phyloP scores from a whole-genome alignment of 1,284 basidiomycete species.

The Takashimella tepidaria region DNA sequence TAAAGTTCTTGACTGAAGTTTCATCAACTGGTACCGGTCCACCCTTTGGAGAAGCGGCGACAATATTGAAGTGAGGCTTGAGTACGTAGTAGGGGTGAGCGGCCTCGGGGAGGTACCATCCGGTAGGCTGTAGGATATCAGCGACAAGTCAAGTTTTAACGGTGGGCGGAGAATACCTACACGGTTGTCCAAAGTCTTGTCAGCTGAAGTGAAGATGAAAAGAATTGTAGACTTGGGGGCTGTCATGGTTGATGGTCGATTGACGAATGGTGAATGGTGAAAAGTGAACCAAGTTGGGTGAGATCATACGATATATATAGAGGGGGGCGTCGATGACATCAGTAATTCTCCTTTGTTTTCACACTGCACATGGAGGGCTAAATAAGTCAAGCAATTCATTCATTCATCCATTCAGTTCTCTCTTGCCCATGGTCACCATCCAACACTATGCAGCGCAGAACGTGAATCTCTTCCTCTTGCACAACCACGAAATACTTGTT shows the following conservation, averaged over 20 bases:
- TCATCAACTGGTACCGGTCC: constrained; percentile 67
- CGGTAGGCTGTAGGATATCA: constrained; percentile 40
- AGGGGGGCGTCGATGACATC: too few species aligned
- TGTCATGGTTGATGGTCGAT: constrained; percentile 1
- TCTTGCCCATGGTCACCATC: too few species aligned
- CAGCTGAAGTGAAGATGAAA: constrained; percentile 68
- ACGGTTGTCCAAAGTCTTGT: constrained; percentile 54
- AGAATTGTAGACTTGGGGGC: constrained; percentile 51
- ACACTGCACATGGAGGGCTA: too few species aligned
- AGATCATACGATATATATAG: too few species aligned
- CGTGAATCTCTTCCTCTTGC: too few species aligned
- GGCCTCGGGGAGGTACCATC: constrained; percentile 68
- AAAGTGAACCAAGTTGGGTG: too few species aligned
- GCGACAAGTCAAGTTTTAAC: neutral
- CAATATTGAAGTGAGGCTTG: constrained; percentile 57
- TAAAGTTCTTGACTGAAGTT: constrained; percentile 52
- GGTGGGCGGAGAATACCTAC: constrained; percentile 18
- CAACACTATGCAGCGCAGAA: too few species aligned
- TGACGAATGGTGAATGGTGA: too few species aligned
- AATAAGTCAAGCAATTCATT: too few species aligned
- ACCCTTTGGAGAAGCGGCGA: constrained; percentile 65
- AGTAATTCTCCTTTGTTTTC: too few species aligned
- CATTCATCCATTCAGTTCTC: too few species aligned
- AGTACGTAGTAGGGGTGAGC: constrained; percentile 76
- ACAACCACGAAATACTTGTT: too few species aligned